Evolutionary conservation across 768 basidiomycete species (phyloP).

Genomic region (Kwoniella mangroviensis): DNA sequence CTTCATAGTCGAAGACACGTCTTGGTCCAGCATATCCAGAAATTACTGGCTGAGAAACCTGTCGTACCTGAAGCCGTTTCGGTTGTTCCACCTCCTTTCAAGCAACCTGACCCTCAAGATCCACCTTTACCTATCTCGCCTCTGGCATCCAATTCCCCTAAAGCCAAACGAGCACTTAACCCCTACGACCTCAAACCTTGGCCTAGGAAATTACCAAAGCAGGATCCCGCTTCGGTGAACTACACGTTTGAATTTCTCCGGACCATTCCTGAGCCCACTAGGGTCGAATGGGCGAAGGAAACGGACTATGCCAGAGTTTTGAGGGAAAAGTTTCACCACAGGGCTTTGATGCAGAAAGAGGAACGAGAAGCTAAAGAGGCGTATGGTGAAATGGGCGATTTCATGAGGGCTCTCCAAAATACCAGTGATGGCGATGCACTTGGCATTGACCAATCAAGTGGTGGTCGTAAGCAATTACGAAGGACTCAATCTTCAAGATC

Average conservation of each 20-base stretch:
- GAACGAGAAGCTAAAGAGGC: background rate
- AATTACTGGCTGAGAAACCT: background rate
- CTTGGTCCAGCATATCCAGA: background rate
- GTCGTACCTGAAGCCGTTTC: background rate
- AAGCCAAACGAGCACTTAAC: background rate
- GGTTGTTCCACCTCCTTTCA: background rate
- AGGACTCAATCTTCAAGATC: background rate
- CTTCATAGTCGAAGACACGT: background rate
- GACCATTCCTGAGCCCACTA: background rate
- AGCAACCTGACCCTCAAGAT: background rate
- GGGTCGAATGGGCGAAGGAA: background rate
- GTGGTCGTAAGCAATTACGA: background rate
- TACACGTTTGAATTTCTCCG: background rate
- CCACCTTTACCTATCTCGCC: background rate
- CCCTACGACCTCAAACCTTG: background rate
- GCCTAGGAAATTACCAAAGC: background rate
- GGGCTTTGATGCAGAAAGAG: background rate
- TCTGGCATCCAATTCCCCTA: background rate
- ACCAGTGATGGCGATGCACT: background rate
- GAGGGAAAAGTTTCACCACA: background rate
- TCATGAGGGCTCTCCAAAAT: background rate
- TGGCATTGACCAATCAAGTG: background rate
- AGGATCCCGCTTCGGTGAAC: background rate
- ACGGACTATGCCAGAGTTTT: background rate
- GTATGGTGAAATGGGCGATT: background rate